phyloP scores from a whole-genome alignment of 352 stramenopile genomes.

The Phytopythium mirpurense region DNA sequence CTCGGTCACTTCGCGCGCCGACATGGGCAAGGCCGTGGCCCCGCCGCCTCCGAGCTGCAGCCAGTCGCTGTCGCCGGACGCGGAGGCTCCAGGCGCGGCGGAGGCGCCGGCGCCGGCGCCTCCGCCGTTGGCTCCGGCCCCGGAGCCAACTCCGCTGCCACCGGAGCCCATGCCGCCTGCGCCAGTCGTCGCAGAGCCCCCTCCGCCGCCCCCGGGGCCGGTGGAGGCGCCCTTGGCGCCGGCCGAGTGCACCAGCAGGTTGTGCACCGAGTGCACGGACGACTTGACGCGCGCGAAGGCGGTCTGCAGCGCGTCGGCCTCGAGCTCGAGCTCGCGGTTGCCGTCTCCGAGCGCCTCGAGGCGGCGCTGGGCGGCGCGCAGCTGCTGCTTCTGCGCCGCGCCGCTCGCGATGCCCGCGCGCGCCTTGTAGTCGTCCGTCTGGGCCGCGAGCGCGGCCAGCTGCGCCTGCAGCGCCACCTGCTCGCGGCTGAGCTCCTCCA shows the following conservation, averaged over 20 bases:
- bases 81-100: slow-evolving; percentile 15
- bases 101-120: too few species aligned
- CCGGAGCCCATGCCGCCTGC: not conserved
- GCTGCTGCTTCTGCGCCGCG: slow-evolving; percentile 49
- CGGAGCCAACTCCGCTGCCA: not conserved
- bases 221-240: slow-evolving; percentile 25
- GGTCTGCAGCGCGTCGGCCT: slow-evolving; percentile 51
- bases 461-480: slow-evolving; percentile 22
- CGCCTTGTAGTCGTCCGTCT: slow-evolving; percentile 64
- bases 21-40: slow-evolving; percentile 16
- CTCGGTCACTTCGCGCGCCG: slow-evolving; percentile 42
- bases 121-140: not conserved
- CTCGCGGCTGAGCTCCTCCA: slow-evolving; percentile 62
- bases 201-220: not conserved
- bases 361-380: slow-evolving; percentile 30
- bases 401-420: slow-evolving; percentile 61
- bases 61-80: slow-evolving; percentile 1
- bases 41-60: slow-evolving; percentile 12
- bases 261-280: slow-evolving; percentile 69
- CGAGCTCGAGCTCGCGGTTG: slow-evolving; percentile 42
- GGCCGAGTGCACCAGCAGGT: slow-evolving; percentile 53
- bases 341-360: slow-evolving; percentile 30
- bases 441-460: slow-evolving; percentile 29
- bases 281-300: slow-evolving; percentile 56
- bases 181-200: too few species aligned